These are phyloP conservation scores for Hygrophorus russula DNA, from an alignment of 768 basidiomycete species.

Conservation along the genomic window DNA sequence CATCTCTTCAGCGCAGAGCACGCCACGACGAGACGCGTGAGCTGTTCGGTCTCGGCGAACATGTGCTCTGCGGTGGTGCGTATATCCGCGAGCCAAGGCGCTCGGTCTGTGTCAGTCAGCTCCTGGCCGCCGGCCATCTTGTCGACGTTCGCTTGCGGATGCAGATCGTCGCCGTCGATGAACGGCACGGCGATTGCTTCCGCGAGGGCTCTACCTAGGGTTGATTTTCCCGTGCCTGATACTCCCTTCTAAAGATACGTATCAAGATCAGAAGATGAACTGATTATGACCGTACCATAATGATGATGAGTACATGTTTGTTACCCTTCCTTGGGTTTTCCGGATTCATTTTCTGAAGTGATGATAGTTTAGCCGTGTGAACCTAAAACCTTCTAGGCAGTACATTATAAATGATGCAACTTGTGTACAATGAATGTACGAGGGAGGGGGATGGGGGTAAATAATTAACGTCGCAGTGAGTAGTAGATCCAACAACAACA, in stretches of 20 bases:
- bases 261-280: neutral
- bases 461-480: too few relatives aligned
- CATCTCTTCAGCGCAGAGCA: conserved; percentile 76
- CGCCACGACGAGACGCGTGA: conserved; percentile 61
- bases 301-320: neutral
- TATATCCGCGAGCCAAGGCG: conserved; percentile 76
- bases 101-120: conserved; percentile 70
- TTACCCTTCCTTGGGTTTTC: neutral
- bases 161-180: conserved; percentile 84
- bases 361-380: too few relatives aligned
- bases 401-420: too few relatives aligned
- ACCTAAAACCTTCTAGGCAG: too few relatives aligned
- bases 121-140: conserved; percentile 80
- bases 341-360: too few relatives aligned
- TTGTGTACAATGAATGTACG: too few relatives aligned
- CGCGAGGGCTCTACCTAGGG: conserved; percentile 56
- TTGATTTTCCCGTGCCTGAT: conserved; percentile 64
- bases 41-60: conserved; percentile 16
- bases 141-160: conserved; percentile 67
- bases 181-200: conserved; percentile 55
- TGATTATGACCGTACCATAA: too few relatives aligned
- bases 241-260: conserved; percentile 45
- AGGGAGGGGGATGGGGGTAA: too few relatives aligned
- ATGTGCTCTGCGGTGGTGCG: conserved; percentile 49
- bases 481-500: neutral